Evolutionary conservation across 345 rosid genomes (phyloP), one percentile per base, ranked within the genome.

Genomic region (Diplotaxis tenuifolia): DNA sequence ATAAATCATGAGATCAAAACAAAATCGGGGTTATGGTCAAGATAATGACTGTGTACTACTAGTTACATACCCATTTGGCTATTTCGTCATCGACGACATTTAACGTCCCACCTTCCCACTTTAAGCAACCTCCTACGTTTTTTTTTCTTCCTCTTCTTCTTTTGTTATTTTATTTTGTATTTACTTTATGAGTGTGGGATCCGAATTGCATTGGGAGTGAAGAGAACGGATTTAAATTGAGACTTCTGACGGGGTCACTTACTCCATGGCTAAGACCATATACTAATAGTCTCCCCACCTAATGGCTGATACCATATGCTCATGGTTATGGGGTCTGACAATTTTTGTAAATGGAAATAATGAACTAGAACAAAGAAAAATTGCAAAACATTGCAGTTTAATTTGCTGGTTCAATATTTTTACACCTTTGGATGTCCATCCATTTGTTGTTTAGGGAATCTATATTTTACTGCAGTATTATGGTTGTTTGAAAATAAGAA

Each of bases 101-200:
- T 76, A n/a, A 38, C 66, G 75, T 70, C 65, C 80, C 27, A 64
- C 71, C 42, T n/a, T 70, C 66, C 75, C 59, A 20, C 62, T 76
- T 76, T 65, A 65, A 76, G 80, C 75, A 76, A 70, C 72, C 42
- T 76, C 80, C 72, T 70, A 76, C 75, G 80, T 70, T 76, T 76
- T 59, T 56, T 18, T 18, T 45, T 74, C 53, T 4, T 28, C 22
- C 4, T 8, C 22, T 40, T 36, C 1, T 56, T 14, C 0, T 29
- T 58, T 21, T n/a, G n/a, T 11, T 11, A 4, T 28, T 42, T 38
- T 20, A 4, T 16, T 29, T 16, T 4, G 3, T 15, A 29, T 29
- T 9, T 59, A 15, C 20, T 29, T 6, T 56, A 4, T n/a, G n/a
- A n/a, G n/a, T n/a, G n/a, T n/a, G n/a, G n/a, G n/a, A n/a, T n/a